Evolutionary conservation across 2,329 filamentous ascomycete genomes (phyloP).

Genomic region (Niveomyces coronatus): DNA sequence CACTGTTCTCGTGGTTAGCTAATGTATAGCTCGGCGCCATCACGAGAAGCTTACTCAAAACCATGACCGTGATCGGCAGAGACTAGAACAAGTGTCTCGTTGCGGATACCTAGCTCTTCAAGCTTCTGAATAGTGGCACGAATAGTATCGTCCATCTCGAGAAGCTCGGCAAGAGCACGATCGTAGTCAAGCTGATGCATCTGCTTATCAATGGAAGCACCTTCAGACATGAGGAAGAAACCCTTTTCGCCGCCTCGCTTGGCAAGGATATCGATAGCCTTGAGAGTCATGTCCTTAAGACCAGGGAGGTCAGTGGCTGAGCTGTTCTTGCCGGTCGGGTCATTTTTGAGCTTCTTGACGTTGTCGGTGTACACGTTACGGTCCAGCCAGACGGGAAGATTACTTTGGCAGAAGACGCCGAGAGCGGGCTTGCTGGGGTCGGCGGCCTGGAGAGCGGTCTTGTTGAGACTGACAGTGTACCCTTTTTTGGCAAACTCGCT

Average conservation of each 20-base stretch:
- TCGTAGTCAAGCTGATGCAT: slow-evolving; percentile 84
- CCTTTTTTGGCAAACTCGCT: slow-evolving; percentile 61
- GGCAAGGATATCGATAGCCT: slow-evolving; percentile 72
- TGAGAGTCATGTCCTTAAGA: slow-evolving; percentile 82
- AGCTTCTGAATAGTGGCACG: slow-evolving; percentile 65
- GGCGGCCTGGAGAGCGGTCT: slow-evolving; percentile 53
- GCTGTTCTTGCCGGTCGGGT: slow-evolving; percentile 53
- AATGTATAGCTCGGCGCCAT: neutral
- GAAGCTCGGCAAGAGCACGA: slow-evolving; percentile 71
- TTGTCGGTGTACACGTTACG: slow-evolving; percentile 71
- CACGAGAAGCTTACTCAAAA: slow-evolving; percentile 55
- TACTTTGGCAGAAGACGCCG: slow-evolving; percentile 65
- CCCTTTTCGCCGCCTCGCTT: slow-evolving; percentile 56
- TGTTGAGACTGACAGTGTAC: slow-evolving; percentile 64
- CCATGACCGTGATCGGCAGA: slow-evolving; percentile 86
- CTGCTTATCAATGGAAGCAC: slow-evolving; percentile 79
- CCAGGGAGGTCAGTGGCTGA: slow-evolving; percentile 68
- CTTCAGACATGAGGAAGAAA: slow-evolving; percentile 83
- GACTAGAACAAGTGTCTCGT: slow-evolving; percentile 70
- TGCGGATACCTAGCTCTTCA: slow-evolving; percentile 51
- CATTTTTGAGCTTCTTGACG: slow-evolving; percentile 53
- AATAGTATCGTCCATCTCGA: slow-evolving; percentile 78
- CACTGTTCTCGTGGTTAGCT: slow-evolving; percentile 24
- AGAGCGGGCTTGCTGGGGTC: slow-evolving; percentile 54
- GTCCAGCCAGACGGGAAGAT: slow-evolving; percentile 78